A percentile compares a stretch with the other conserved stretches of the same genome.
Conservation (phyloP, 306 rosid species). For the Chamaecrista fasciculata region DNA sequence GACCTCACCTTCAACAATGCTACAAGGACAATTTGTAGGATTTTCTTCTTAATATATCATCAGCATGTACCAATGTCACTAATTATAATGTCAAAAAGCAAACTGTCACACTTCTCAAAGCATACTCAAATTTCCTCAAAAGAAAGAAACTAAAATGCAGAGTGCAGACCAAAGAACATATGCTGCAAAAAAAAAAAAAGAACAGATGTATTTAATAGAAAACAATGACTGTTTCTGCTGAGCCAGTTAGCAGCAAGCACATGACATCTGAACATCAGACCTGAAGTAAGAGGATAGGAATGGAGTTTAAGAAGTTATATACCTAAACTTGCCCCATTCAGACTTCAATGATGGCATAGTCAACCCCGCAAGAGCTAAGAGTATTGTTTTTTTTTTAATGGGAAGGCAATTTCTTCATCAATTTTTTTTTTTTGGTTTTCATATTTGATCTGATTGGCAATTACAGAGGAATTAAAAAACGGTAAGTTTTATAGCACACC, state of each 20-base stretch:
- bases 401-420: not conserved
- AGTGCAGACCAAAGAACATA: not conserved
- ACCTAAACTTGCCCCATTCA: not conserved
- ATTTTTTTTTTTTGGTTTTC: not conserved
- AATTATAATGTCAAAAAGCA: not conserved
- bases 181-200: not conserved
- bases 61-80: not conserved
- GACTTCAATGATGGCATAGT: not conserved
- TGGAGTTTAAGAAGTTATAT: not conserved
- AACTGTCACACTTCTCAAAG: not conserved
- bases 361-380: not conserved
- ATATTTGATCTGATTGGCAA: slow-evolving; percentile 10
- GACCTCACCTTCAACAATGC: slow-evolving; percentile 69
- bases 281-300: not conserved
- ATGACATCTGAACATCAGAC: slow-evolving; percentile 11
- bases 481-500: not conserved
- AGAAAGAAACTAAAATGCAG: slow-evolving; percentile 3
- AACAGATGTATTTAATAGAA: slow-evolving; percentile 7
- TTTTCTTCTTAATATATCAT: not conserved
- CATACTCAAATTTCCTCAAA: slow-evolving; percentile 12
- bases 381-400: not conserved
- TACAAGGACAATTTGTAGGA: slow-evolving; percentile 39
- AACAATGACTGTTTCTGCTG: not conserved
- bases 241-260: not conserved
- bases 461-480: not conserved